Base-by-base conservation (phyloP, 2,329 filamentous ascomycete species). In the Elsinoe batatas region DNA sequence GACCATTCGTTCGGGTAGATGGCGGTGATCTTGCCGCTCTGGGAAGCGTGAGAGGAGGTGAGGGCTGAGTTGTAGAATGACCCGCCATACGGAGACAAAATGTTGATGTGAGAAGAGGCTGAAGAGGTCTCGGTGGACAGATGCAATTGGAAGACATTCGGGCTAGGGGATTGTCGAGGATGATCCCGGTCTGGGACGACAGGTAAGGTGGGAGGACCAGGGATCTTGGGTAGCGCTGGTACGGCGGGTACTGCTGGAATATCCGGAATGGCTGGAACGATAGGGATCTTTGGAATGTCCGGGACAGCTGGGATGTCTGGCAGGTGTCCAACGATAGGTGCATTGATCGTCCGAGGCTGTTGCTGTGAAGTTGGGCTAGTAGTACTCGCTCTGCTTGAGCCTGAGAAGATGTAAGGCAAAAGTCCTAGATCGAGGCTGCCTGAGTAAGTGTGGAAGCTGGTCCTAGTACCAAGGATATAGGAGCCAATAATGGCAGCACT, bases 381-480 rank as follows among this genome's bases (percentile, higher is more conserved):
- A 49, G 32, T 49, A 12, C 4, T 40, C 37, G 5, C 13, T 6
- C 37, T 30, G 11, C 13, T 20, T 8, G 47, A 20, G 33, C 47
- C 13, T 30, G 47, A 44, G 17, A 55, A 55, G 12, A 55, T 20
- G 42, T 55, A 55, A 10, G 53, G 53, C 17, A 55, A 37, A 12
- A 55, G 53, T 11, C 40, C 36, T 12, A 44, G 12, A 17, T 46
- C 53, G n/a, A 40, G 26, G 17, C 33, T 32, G 17, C 53, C 53
- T 5, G 53, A 55, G 33, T 44, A 33, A 7, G 53, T 33, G 15
- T 18, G 15, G 40, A 55, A 55, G 26, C 35, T 44, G 38, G 37
- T 26, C 10, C 3, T 32, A 11, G 38, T 30, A 13, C 53, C 53
- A 20, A 55, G 40, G 17, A 46, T 10, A 18, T 36, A 55, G 17